Conservation (phyloP, 2,329 filamentous ascomycete genomes). For the Lachnellula subtilissima region DNA sequence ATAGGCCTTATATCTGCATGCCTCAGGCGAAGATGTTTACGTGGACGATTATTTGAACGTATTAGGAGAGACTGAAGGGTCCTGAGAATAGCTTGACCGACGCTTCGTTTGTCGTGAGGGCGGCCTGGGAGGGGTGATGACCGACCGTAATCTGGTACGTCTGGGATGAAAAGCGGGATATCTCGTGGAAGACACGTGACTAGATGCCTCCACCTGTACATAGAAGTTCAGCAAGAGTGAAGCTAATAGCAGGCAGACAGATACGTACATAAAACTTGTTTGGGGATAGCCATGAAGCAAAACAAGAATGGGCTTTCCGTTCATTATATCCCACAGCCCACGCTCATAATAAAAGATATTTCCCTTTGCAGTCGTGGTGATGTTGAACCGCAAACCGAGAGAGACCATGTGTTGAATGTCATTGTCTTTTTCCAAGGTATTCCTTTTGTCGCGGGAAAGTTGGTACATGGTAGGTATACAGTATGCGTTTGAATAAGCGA, state of each 20-base stretch:
- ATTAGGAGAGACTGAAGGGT: conserved; percentile 30
- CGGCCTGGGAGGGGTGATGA: conserved; percentile 31
- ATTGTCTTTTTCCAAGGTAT: background rate
- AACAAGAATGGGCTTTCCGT: conserved; percentile 32
- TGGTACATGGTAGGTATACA: background rate
- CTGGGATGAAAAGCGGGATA: conserved; percentile 42
- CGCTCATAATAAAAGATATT: conserved; percentile 17
- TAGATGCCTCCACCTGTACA: conserved; percentile 18
- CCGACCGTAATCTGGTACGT: conserved; percentile 42
- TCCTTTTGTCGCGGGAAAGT: background rate
- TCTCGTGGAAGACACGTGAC: conserved; percentile 35
- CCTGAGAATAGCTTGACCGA: conserved; percentile 40
- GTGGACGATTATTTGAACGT: background rate
- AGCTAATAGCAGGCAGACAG: background rate
- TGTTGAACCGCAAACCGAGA: conserved; percentile 15
- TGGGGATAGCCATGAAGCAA: conserved; percentile 45
- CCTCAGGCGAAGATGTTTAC: background rate
- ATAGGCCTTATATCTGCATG: conserved; percentile 24
- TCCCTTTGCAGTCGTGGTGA: conserved; percentile 2
- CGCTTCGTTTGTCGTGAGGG: conserved; percentile 35
- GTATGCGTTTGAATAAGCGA: too few relatives aligned
- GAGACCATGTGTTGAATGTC: conserved; percentile 14
- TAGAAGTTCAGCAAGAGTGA: background rate
- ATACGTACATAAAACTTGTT: conserved; percentile 30
- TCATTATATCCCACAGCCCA: conserved; percentile 12